These are phyloP conservation scores for Scheffersomyces stipitis DNA, from an alignment of 805 yeast genomes.

Conservation along the genomic window DNA sequence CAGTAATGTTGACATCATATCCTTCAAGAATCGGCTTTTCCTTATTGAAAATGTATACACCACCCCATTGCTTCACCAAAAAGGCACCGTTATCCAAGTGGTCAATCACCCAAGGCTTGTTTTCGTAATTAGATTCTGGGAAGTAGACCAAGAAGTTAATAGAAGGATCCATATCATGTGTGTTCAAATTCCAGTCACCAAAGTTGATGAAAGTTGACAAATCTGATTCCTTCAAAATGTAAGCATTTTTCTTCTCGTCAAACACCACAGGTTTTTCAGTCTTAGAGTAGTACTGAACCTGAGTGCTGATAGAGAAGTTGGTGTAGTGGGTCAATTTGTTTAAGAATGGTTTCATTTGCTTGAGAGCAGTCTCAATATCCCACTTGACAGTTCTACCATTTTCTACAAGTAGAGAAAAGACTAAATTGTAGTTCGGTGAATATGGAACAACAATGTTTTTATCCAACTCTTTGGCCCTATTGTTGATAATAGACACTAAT, in stretches of 20 bases:
- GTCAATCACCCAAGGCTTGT: conserved; percentile 50
- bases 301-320: conserved; percentile 76
- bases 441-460: conserved; percentile 49
- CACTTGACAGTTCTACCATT: conserved; percentile 66
- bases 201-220: conserved; percentile 77
- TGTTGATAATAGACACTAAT: conserved; percentile 6
- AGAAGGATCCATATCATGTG: conserved; percentile 59
- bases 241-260: conserved; percentile 22
- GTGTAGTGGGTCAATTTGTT: conserved; percentile 52
- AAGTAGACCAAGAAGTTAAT: conserved; percentile 70
- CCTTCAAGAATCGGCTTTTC: conserved; percentile 20
- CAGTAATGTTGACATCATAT: conserved; percentile 25
- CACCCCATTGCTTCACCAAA: conserved; percentile 89
- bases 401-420: conserved; percentile 72
- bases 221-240: conserved; percentile 46
- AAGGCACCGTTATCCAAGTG: conserved; percentile 56
- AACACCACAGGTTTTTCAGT: conserved; percentile 26
- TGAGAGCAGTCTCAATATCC: conserved; percentile 63
- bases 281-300: conserved; percentile 66
- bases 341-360: conserved; percentile 57
- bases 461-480: conserved; percentile 11
- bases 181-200: conserved; percentile 78
- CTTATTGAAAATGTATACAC: conserved; percentile 55
- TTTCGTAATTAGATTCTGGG: conserved; percentile 47
- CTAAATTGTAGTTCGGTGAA: conserved; percentile 69